Evolutionary conservation across 345 rosid species (phyloP).

Genomic region (Punica granatum): DNA sequence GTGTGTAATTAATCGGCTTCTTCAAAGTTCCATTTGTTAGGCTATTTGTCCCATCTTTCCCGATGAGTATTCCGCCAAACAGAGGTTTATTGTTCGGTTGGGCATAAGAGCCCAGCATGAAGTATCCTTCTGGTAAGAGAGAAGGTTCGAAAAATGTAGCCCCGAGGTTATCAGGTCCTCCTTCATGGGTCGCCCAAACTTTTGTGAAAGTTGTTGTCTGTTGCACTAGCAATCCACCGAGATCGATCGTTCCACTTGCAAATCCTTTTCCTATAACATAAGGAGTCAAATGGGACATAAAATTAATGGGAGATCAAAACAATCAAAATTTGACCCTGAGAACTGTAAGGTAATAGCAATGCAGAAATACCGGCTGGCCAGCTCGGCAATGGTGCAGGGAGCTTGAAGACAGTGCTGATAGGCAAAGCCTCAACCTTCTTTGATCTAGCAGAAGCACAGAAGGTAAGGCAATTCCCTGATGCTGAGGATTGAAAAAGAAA

Average conservation of each 20-base stretch:
- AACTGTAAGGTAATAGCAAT: neutral
- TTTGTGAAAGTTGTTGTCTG: slow-evolving; percentile 11
- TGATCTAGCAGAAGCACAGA: slow-evolving; percentile 7
- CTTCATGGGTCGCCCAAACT: slow-evolving; percentile 13
- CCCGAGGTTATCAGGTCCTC: slow-evolving; percentile 15
- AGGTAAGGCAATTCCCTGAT: slow-evolving; percentile 28
- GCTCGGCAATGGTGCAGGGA: slow-evolving; percentile 54
- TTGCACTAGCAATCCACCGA: slow-evolving; percentile 14
- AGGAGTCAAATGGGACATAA: neutral
- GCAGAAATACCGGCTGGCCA: slow-evolving; percentile 37
- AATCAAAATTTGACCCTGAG: neutral
- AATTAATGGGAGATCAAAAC: neutral
- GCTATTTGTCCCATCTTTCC: slow-evolving; percentile 14
- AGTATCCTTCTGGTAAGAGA: slow-evolving; percentile 17
- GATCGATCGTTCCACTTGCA: slow-evolving; percentile 12
- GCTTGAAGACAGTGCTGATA: slow-evolving; percentile 41
- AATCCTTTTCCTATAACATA: slow-evolving; percentile 28
- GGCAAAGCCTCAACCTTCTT: slow-evolving; percentile 32
- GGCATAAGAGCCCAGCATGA: slow-evolving; percentile 19
- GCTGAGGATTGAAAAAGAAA: neutral
- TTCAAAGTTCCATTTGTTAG: slow-evolving; percentile 6
- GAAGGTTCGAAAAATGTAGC: slow-evolving; percentile 19
- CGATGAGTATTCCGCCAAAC: slow-evolving; percentile 17
- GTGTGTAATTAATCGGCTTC: slow-evolving; percentile 13
- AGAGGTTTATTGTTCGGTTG: slow-evolving; percentile 18